phyloP scores from a whole-genome alignment of 2,329 filamentous ascomycete species.

The Penicillium sp. region DNA sequence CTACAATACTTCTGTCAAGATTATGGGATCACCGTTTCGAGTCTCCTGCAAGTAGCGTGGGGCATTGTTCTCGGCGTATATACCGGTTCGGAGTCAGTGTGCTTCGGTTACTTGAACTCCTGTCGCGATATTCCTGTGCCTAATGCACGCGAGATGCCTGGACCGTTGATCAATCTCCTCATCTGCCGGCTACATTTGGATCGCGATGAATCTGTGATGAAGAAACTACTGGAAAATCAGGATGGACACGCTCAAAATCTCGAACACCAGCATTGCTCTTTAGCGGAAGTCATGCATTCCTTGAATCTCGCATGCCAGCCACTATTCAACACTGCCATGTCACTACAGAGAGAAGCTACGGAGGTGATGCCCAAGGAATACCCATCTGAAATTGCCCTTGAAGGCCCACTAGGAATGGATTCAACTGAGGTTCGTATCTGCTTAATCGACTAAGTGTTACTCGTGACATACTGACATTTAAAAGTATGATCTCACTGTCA shows the following conservation, averaged over 20 bases:
- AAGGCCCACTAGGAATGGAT: slow-evolving; percentile 8
- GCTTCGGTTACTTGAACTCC: slow-evolving; percentile 7
- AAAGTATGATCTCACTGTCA: too few species aligned
- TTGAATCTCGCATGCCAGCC: slow-evolving; percentile 13
- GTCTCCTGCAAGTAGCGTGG: too few species aligned
- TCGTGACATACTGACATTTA: too few species aligned
- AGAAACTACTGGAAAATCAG: too few species aligned
- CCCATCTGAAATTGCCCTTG: neutral
- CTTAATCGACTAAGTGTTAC: too few species aligned
- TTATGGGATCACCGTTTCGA: too few species aligned
- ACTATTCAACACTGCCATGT: slow-evolving; percentile 26
- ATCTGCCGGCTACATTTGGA: too few species aligned
- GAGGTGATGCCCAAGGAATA: neutral
- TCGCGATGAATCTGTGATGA: too few species aligned
- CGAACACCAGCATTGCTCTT: slow-evolving; percentile 15
- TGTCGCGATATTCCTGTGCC: slow-evolving; percentile 6
- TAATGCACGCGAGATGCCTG: neutral
- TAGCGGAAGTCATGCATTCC: slow-evolving; percentile 17
- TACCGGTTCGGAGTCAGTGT: slow-evolving; percentile 1
- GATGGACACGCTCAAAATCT: slow-evolving; percentile 1
- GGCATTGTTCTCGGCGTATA: neutral
- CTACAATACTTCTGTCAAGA: too few species aligned
- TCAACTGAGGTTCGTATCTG: slow-evolving; percentile 18
- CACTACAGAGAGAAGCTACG: slow-evolving; percentile 11
- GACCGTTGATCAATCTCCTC: slow-evolving; percentile 4